These are phyloP conservation scores for Suillus decipiens DNA, from an alignment of 768 basidiomycete species.

Conservation along the genomic window DNA sequence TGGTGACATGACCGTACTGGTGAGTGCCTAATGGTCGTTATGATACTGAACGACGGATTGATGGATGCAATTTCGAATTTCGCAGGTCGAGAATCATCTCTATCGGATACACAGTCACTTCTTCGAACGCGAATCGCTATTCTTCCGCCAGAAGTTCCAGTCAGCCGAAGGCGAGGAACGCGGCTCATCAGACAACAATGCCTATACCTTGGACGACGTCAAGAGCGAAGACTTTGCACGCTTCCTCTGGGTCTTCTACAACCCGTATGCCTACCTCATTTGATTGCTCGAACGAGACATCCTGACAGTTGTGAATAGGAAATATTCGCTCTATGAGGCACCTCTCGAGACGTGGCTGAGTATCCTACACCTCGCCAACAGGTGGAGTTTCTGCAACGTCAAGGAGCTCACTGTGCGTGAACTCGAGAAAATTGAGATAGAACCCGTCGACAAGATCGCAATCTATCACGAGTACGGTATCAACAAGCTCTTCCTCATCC, in stretches of 20 bases:
- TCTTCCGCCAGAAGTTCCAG: conserved; percentile 42
- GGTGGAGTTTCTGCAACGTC: conserved; percentile 43
- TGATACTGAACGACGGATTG: neutral
- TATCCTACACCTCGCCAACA: conserved; percentile 40
- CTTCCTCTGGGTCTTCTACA: conserved; percentile 66
- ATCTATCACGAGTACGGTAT: conserved; percentile 41
- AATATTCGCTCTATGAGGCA: conserved; percentile 42
- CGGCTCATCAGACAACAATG: conserved; percentile 42
- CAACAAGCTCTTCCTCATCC: conserved; percentile 36
- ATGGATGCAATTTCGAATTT: conserved; percentile 13
- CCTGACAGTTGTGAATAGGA: conserved; percentile 22
- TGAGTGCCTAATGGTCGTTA: conserved; percentile 31
- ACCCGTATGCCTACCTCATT: conserved; percentile 43
- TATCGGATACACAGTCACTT: conserved; percentile 65
- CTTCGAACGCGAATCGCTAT: conserved; percentile 59
- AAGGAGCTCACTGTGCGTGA: conserved; percentile 40
- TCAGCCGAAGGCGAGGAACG: conserved; percentile 31
- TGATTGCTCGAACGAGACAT: neutral
- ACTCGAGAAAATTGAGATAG: conserved; percentile 38
- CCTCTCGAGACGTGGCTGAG: conserved; percentile 42
- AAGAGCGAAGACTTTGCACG: conserved; percentile 51
- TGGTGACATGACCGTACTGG: conserved; percentile 60
- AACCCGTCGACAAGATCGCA: conserved; percentile 38
- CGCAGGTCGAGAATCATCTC: conserved; percentile 55
- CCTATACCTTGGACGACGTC: conserved; percentile 47